Base-by-base conservation (phyloP, 1,284 basidiomycete genomes). In the Tylopilus orsonianus region DNA sequence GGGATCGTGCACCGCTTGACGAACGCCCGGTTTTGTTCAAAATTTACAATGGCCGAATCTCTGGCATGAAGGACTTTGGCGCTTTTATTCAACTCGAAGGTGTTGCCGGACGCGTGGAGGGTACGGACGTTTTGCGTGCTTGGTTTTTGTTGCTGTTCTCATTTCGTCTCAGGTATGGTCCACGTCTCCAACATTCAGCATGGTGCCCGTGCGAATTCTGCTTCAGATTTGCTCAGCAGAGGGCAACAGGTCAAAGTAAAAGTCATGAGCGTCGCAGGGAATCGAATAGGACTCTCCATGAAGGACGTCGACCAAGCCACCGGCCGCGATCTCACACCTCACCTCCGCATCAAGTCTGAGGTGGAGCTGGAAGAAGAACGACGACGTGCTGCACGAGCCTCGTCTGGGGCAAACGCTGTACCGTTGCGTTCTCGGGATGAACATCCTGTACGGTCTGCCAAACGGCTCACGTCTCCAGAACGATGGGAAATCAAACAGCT, bases 401-500 rank as follows among this genome's bases (percentile, higher is more conserved):
- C 73, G 4, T 59, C 79, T 12, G 88, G 89, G 20, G 82, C 83
- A 49, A 93, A 87, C 60, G 81, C 81, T 41, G 72, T 85, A 48
- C 89, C 80, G 42, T 74, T 84, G 37, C 77, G 77, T 36, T 73
- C 78, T 14, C 73, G 73, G 49, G 78, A 79, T 42, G 78, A 80
- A 39, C 74, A 65, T 14, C 77, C 69, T 29, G 75, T 82, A 14
- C 77, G 88, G 19, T 90, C 88, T 14, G 92, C 93, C 2, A 96
- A 96, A 66, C 83, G 97, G 14, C 73, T 99, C 48, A 96, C 96
- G 1, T 95, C 92, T 22, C 97, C 97, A 0, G 97, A 99, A 69
- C 83, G 97, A 19, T 99, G 96, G 93, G 97, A 99, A 73, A 92
- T 99, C 69, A 97, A 98, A 68, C 97, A 99, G 68, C 82, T 99